These are phyloP conservation scores for Amylostereum areolatum DNA, from an alignment of 1,284 basidiomycete genomes.

Conservation along the genomic window DNA sequence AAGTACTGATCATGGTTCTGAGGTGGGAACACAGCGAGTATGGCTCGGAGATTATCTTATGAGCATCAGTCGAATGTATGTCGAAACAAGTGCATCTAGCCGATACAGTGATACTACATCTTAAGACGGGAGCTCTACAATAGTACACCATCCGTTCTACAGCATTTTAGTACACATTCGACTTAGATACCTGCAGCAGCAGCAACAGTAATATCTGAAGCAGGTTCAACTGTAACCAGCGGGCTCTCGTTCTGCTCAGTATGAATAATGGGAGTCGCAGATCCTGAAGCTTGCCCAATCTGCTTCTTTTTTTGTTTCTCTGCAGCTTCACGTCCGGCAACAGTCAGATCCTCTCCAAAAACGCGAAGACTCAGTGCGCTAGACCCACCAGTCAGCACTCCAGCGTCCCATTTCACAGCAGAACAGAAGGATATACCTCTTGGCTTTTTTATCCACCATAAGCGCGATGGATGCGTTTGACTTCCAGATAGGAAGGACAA, in stretches of 20 bases:
- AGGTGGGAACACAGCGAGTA: no score
- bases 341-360: conserved; percentile 72
- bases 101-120: neutral
- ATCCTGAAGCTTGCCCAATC: neutral
- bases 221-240: neutral
- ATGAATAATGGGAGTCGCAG: neutral
- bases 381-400: neutral
- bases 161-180: neutral
- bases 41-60: no score
- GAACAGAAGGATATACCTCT: conserved; percentile 51
- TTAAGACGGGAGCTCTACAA: neutral
- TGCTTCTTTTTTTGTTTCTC: conserved; percentile 1
- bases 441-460: conserved; percentile 94
- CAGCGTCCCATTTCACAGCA: neutral
- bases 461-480: conserved; percentile 79
- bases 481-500: conserved; percentile 88
- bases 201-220: neutral
- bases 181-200: neutral
- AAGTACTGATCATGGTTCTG: no score
- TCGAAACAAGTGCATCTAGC: neutral
- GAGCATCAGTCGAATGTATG: no score
- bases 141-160: neutral
- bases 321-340: conserved; percentile 35
- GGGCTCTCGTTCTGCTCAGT: no score
- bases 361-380: conserved; percentile 76